Conservation (phyloP, 305 asterid species). For the Rubia peregrina region DNA sequence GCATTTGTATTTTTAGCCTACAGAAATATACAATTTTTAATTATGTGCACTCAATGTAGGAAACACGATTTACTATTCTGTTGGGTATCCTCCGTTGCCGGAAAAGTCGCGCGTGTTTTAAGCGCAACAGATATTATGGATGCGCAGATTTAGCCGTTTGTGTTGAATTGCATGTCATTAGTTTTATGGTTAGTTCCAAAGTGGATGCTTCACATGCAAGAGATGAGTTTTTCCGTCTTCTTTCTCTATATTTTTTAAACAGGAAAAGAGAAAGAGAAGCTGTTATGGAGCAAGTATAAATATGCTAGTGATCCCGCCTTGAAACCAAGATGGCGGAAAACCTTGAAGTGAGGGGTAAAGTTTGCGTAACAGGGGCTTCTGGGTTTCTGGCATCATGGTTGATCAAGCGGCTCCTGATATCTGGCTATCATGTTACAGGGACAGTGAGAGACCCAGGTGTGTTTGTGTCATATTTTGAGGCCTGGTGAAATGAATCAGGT, state of each 20-base stretch:
- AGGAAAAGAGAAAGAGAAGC: not conserved
- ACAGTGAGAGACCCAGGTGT: constrained; percentile 85
- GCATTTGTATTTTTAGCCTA: not conserved
- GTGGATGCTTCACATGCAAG: constrained; percentile 22
- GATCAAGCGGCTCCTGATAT: constrained; percentile 64
- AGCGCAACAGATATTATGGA: not conserved
- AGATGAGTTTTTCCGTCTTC: constrained; percentile 24
- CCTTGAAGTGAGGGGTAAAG: constrained; percentile 38
- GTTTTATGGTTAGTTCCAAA: not conserved
- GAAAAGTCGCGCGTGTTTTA: not conserved
- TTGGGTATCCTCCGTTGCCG: not conserved
- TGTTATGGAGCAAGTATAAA: not conserved
- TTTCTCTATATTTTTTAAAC: not conserved
- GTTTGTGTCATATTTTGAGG: too few species aligned
- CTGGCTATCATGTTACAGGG: constrained; percentile 68
- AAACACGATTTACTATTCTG: not conserved
- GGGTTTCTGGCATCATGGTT: constrained; percentile 91
- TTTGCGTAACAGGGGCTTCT: constrained; percentile 88
- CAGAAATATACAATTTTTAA: not conserved
- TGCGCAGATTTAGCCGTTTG: not conserved
- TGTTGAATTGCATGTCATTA: constrained; percentile 5
- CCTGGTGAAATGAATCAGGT: too few species aligned
- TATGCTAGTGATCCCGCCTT: not conserved
- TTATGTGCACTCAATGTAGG: not conserved
- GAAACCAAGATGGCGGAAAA: constrained; percentile 19